Conservation (phyloP, 1,284 basidiomycete genomes). For the Cutaneotrichosporon sp. region DNA sequence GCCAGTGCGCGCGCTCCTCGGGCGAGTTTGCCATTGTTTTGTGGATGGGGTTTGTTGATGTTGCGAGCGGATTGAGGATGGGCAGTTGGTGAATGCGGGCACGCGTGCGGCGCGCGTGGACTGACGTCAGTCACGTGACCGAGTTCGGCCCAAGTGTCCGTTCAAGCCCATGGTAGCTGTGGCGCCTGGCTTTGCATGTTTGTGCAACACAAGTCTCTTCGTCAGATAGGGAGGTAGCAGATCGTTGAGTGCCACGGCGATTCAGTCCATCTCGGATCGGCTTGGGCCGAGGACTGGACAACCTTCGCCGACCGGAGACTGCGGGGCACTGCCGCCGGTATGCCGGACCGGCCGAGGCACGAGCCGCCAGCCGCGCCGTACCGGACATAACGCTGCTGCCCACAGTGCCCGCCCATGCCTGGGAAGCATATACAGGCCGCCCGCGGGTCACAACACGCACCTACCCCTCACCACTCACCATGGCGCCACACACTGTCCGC, state of each 20-base stretch:
- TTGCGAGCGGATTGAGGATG: neutral
- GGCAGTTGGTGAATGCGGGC: neutral
- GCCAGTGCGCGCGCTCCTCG: constrained; percentile 50
- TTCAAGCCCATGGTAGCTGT: no score
- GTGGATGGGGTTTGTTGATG: neutral
- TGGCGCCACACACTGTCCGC: constrained; percentile 25
- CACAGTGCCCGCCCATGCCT: neutral
- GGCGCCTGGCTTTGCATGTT: no score
- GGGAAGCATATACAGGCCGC: neutral
- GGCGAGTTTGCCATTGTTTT: constrained; percentile 22
- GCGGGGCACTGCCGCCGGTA: no score
- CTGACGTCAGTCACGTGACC: neutral
- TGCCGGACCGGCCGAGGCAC: neutral
- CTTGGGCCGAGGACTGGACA: no score
- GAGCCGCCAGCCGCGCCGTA: neutral
- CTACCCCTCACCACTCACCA: neutral
- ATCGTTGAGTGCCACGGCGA: no score
- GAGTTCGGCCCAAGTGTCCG: no score
- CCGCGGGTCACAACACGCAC: no score
- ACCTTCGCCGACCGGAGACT: no score
- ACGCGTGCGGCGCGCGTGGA: neutral
- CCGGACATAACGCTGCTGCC: neutral
- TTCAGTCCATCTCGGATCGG: no score
- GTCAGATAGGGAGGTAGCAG: no score
- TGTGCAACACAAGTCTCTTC: no score